Conservation (phyloP, 1,139 yeast genomes). For the Citeromyces siamensis region DNA sequence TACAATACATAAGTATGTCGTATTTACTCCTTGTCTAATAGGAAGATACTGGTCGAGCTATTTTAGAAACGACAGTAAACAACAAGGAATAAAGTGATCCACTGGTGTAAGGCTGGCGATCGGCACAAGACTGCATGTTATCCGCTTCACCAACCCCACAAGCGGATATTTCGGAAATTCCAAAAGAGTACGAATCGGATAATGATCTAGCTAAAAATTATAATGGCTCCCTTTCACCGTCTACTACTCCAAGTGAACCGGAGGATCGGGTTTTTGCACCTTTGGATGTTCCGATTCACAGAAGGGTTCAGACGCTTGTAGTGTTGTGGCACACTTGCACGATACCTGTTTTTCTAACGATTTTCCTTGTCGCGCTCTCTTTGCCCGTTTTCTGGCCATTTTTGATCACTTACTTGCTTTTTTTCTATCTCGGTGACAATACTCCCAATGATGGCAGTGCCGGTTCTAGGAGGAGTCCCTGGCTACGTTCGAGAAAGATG, state of each 20-base stretch:
- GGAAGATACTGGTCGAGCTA: too few relatives aligned
- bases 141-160: conserved; percentile 1
- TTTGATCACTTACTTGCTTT: conserved; percentile 33
- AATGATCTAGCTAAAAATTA: conserved; percentile 4
- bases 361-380: conserved; percentile 46
- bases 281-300: conserved; percentile 36
- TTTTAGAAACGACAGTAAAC: too few relatives aligned
- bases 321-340: conserved; percentile 70
- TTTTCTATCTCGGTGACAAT: conserved; percentile 47
- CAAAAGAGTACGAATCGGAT: conserved; percentile 5
- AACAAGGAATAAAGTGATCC: too few relatives aligned
- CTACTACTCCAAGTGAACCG: not conserved
- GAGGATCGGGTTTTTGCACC: conserved; percentile 25
- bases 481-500: conserved; percentile 43
- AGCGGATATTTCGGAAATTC: not conserved
- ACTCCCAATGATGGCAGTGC: conserved; percentile 69
- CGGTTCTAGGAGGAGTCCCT: conserved; percentile 39
- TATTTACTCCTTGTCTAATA: too few relatives aligned
- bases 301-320: conserved; percentile 59
- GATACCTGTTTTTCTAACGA: conserved; percentile 44
- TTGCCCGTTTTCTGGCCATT: conserved; percentile 66
- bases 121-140: conserved; percentile 1
- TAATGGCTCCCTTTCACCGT: conserved; percentile 3
- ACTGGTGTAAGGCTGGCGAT: too few relatives aligned
- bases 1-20: too few relatives aligned